Base-by-base conservation (phyloP, 257 asterid genomes). In the Nyctanthes arbortristis region DNA sequence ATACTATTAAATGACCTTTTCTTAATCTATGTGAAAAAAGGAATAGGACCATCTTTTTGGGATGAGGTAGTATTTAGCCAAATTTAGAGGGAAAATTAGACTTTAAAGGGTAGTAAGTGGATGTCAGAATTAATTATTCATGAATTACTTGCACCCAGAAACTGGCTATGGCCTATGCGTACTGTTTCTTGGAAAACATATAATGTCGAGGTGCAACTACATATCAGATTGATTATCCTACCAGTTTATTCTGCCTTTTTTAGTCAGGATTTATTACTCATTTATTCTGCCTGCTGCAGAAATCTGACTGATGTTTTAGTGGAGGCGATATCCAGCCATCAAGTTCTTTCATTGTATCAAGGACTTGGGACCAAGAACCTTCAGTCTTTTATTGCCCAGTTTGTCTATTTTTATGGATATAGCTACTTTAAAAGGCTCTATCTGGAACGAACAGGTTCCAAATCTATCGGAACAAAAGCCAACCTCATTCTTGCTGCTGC, bases 401-500 rank as follows among this genome's bases (percentile, higher is more conserved):
- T 90, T 56, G 76, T 93, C 35, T 93, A 93, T 79, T 93, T 93
- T 81, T 93, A 93, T 57, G 98, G 95, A 49, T 93, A 93, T 77
- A 90, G 96, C 77, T 93, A 85, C 76, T 77, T 93, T 33, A 93
- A 93, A 87, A 79, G 86, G 62, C 82, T 90, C 45, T 90, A 93
- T 79, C 70, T 93, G 84, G 79, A 77, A 78, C 77, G 80, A 76
- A 87, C 85, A 58, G 88, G 96, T 61, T 84, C 55, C 36, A 87
- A 85, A 75, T 93, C 92, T 33, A 88, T 93, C 18, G 97, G 97
- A 69, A 93, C 95, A 22, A 77, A 70, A 75, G 97, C 90, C 24
- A 93, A 93, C 82, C 83, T 93, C 76, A 47, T 90, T 81, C 86
- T 93, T 81, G 98, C 97, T 22, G 97, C 94, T 56, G 95, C 88